Percentiles rank a stretch among this genome's conserved stretches.
Evolutionary conservation across 2,329 filamentous ascomycete species (phyloP).

Genomic region (Rugonectria rugulosa): DNA sequence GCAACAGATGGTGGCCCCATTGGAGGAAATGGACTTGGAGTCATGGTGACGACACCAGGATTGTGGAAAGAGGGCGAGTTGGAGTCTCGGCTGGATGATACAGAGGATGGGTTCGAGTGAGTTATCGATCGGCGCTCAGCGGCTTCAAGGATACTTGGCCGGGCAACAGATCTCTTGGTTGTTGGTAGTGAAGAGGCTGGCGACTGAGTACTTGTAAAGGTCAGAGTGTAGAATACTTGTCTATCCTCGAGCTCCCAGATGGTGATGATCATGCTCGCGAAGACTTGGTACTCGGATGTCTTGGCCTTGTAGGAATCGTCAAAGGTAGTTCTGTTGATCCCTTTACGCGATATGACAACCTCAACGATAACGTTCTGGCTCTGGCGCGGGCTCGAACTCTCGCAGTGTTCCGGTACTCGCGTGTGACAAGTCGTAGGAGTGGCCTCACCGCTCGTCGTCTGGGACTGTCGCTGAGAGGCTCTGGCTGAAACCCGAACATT

Average conservation of each 20-base stretch:
- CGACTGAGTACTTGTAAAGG: slow-evolving; percentile 70
- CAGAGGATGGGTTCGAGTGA: slow-evolving; percentile 55
- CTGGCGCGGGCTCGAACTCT: slow-evolving; percentile 35
- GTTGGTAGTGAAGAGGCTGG: slow-evolving; percentile 42
- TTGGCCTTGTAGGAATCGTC: slow-evolving; percentile 45
- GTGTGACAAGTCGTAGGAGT: slow-evolving; percentile 46
- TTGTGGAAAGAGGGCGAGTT: slow-evolving; percentile 57
- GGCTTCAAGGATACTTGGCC: slow-evolving; percentile 52
- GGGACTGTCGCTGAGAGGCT: slow-evolving; percentile 30
- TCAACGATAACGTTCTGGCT: slow-evolving; percentile 71
- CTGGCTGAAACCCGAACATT: slow-evolving; percentile 39
- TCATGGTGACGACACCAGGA: slow-evolving; percentile 61
- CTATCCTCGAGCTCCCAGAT: slow-evolving; percentile 74
- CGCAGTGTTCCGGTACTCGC: slow-evolving; percentile 44
- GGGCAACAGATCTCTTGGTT: slow-evolving; percentile 49
- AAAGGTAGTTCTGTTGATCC: slow-evolving; percentile 49
- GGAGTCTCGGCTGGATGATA: slow-evolving; percentile 56
- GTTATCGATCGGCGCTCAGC: slow-evolving; percentile 55
- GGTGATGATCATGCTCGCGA: slow-evolving; percentile 79
- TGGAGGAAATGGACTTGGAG: slow-evolving; percentile 69
- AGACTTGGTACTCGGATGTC: slow-evolving; percentile 53
- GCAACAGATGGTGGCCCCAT: slow-evolving; percentile 68
- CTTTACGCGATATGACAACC: slow-evolving; percentile 67
- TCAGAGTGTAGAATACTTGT: slow-evolving; percentile 75
- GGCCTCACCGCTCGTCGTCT: slow-evolving; percentile 41